Percentiles rank a stretch among this genome's conserved stretches.
These are phyloP conservation scores for Raffaelea ambrosiae DNA, from an alignment of 2,329 filamentous ascomycete genomes.

Conservation along the genomic window DNA sequence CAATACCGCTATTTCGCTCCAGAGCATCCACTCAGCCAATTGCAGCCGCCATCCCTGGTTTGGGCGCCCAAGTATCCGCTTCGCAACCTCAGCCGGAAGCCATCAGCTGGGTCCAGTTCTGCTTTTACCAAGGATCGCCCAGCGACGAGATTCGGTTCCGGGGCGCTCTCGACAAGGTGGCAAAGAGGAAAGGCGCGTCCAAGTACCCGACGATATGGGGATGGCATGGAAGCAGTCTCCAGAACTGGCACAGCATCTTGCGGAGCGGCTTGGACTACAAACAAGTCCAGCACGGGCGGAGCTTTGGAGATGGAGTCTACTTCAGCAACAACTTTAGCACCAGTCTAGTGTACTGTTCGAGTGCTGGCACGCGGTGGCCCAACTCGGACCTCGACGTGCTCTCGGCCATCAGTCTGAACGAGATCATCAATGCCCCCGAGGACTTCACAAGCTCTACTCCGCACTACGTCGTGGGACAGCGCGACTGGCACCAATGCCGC, in stretches of 20 bases:
- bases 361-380: constrained; percentile 42
- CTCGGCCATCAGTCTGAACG: constrained; percentile 65
- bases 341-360: constrained; percentile 42
- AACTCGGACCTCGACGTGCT: constrained; percentile 54
- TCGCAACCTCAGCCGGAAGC: not conserved
- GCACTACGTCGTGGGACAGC: constrained; percentile 63
- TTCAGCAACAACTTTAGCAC: constrained; percentile 53
- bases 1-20: not conserved
- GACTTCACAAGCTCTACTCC: constrained; percentile 48
- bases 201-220: constrained; percentile 66
- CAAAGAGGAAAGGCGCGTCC: constrained; percentile 17
- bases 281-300: constrained; percentile 52
- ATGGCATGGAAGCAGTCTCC: constrained; percentile 71
- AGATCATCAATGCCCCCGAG: constrained; percentile 67
- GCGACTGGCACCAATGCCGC: constrained; percentile 84
- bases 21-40: too few relatives aligned
- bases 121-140: constrained; percentile 79
- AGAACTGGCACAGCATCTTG: constrained; percentile 87
- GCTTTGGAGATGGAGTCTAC: constrained; percentile 75
- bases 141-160: constrained; percentile 76
- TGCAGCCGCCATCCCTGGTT: too few relatives aligned
- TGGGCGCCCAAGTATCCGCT: not conserved
- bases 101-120: constrained; percentile 63
- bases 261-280: constrained; percentile 72
- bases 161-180: constrained; percentile 45